These are phyloP conservation scores for Spatholobus suberectus DNA, from an alignment of 306 rosid species.

Conservation along the genomic window DNA sequence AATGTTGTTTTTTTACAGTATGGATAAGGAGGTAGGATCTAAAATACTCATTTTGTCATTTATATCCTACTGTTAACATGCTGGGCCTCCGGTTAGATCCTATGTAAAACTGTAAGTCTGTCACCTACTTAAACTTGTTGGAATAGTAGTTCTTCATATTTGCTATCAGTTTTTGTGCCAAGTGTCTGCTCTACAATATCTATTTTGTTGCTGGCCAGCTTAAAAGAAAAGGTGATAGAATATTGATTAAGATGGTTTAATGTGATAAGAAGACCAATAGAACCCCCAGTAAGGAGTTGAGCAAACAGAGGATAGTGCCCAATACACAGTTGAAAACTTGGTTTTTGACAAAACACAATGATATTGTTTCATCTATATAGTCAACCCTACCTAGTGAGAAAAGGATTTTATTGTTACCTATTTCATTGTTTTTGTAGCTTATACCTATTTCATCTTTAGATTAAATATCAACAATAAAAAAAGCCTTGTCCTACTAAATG, in stretches of 20 bases:
- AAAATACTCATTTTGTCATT: no score
- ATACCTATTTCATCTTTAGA: background rate
- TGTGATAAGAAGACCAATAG: background rate
- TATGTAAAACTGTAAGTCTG: no score
- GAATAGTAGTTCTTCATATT: background rate
- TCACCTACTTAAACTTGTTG: background rate
- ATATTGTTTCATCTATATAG: background rate
- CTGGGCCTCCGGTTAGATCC: no score
- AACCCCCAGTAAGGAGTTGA: background rate
- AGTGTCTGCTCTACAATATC: background rate
- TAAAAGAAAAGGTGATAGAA: background rate
- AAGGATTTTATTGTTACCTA: background rate
- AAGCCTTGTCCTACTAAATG: background rate
- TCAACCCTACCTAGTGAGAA: background rate
- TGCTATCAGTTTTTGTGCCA: background rate
- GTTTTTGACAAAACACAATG: background rate
- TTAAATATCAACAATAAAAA: background rate
- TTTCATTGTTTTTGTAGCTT: conserved; percentile 10
- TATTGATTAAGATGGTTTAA: conserved; percentile 1
- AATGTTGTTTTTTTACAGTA: no score
- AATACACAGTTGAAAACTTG: background rate
- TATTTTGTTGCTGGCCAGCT: conserved; percentile 32
- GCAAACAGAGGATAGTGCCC: background rate
- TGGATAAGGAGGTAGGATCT: no score
- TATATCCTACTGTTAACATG: no score